Evolutionary conservation across 345 rosid genomes (phyloP).

Genomic region (Gossypium turneri): DNA sequence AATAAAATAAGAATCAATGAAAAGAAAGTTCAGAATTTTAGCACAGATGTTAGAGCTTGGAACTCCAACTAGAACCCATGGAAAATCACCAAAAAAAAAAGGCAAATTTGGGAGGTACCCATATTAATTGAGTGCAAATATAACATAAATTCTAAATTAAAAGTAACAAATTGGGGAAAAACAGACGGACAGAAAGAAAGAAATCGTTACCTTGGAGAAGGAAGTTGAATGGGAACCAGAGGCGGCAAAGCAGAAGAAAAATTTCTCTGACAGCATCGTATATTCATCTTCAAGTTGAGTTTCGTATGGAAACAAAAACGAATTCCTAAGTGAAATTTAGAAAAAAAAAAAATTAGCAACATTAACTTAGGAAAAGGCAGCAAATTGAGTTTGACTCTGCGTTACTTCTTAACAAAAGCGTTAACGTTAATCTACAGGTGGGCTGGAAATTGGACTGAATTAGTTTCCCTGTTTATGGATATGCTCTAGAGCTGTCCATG

Average conservation of each 20-base stretch:
- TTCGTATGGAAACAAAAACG: too few species aligned
- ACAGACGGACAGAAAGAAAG: background rate
- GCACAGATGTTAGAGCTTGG: background rate
- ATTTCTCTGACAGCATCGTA: conserved; percentile 34
- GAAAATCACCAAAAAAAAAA: background rate
- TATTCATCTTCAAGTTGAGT: background rate
- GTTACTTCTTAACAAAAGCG: background rate
- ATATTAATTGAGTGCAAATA: background rate
- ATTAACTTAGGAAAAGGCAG: background rate
- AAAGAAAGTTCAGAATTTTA: background rate
- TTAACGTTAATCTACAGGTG: background rate
- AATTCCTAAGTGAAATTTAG: background rate
- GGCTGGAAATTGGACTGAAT: background rate
- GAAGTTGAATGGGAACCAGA: conserved; percentile 47
- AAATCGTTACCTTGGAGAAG: conserved; percentile 49
- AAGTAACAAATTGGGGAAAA: background rate
- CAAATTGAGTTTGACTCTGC: too few species aligned
- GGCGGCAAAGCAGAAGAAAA: conserved; percentile 38
- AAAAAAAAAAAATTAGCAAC: background rate
- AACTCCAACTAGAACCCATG: too few species aligned
- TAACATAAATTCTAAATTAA: background rate
- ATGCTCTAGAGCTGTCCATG: too few species aligned
- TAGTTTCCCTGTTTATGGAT: too few species aligned
- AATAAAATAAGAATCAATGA: background rate
- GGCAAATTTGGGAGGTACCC: background rate